Evolutionary conservation across 805 yeast genomes (phyloP), one percentile per base, ranked within the genome.

Genomic region (Candida multigemmis): DNA sequence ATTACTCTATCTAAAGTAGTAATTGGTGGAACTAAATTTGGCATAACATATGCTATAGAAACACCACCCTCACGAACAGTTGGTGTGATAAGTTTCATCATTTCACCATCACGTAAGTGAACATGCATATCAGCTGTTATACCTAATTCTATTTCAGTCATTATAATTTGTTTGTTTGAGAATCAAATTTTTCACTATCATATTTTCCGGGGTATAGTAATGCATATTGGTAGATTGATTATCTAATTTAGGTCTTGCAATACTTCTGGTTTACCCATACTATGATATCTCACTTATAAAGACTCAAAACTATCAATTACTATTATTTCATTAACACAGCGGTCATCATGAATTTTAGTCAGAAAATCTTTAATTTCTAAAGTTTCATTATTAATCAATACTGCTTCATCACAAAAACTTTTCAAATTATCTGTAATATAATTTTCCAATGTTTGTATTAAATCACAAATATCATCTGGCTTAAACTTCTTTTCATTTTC

Each of bases 31-130:
- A 75, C 83, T 37, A 91, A 60, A 53, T 91, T 91, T 19, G 99
- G 98, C 99, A 91, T 91, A 34, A 91, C 73, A 47, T 85, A 91
- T 2, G 93, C 94, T 25, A 86, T 76, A 4, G 94, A 79, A 9
- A 82, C 65, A 36, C 99, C 98, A 25, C 99, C 98, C 34, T 77
- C 73, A 42, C 76, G 71, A 11, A 91, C 82, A 0, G 94, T 80
- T 6, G 98, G 98, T 0, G 96, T 71, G 21, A 87, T 83, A 19
- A 84, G 68, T 41, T 82, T 79, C 80, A 86, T 85, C 96, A 91
- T 87, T 5, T 68, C 65, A 2, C 94, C 96, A 34, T 89, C 95
- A 46, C 98, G 81, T 19, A 91, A 71, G 50, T 91, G 99, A 26
- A 91, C 97, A 47, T 91, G 99, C 71, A 85, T 76, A 53, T 91